Evolutionary conservation across 1,139 yeast species (phyloP).

Genomic region (Blastobotrys capitulatus): DNA sequence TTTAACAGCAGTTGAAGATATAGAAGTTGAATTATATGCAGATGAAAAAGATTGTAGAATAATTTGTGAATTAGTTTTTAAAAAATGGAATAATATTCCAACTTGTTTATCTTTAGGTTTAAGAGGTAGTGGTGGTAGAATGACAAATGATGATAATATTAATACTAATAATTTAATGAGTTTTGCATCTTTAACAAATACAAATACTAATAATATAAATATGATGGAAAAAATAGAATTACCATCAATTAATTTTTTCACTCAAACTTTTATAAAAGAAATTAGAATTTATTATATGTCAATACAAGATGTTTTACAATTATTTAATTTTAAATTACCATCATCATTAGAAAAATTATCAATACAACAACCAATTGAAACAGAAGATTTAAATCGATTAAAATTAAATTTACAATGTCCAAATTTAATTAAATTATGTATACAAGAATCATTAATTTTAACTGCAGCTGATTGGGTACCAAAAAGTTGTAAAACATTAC

Average conservation of each 20-base stretch:
- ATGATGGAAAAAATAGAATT: not conserved
- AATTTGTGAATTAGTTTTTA: slow-evolving; percentile 3
- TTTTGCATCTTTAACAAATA: not conserved
- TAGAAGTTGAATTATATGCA: slow-evolving; percentile 8
- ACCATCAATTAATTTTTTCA: not conserved
- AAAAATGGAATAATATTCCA: not conserved
- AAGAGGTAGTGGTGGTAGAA: slow-evolving; percentile 1
- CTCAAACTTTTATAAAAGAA: not conserved
- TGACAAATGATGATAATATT: not conserved
- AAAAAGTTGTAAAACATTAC: not conserved
- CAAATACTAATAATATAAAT: not conserved
- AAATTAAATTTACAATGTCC: slow-evolving; percentile 1
- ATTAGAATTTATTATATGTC: slow-evolving; percentile 5
- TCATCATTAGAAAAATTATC: not conserved
- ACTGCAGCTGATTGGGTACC: slow-evolving; percentile 6
- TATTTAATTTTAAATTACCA: not conserved
- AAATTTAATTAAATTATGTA: not conserved
- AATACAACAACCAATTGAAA: not conserved
- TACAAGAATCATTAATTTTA: not conserved
- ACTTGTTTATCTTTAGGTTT: slow-evolving; percentile 3
- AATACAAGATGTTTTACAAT: not conserved
- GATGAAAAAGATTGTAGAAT: slow-evolving; percentile 5
- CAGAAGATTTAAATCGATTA: slow-evolving; percentile 1
- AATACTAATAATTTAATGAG: not conserved
- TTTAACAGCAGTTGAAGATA: slow-evolving; percentile 2